Conservation (phyloP, 306 rosid species). For the Arachis hypogaea region DNA sequence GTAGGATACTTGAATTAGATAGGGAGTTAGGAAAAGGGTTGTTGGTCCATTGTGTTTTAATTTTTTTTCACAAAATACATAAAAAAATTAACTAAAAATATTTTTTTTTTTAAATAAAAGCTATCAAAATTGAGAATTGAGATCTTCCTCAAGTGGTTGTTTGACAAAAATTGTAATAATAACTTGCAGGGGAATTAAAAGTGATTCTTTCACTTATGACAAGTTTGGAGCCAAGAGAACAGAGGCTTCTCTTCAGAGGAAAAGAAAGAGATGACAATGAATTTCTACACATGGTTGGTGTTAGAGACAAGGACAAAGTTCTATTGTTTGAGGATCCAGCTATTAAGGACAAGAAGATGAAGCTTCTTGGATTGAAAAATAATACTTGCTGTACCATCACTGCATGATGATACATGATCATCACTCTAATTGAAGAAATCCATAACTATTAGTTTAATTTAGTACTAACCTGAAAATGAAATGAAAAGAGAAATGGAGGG, state of each 20-base stretch:
- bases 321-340: constrained; percentile 88
- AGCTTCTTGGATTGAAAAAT: constrained; percentile 58
- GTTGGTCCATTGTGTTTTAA: no score
- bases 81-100: no score
- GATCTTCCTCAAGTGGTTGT: background rate
- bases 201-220: constrained; percentile 71
- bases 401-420: constrained; percentile 42
- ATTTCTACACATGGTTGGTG: constrained; percentile 92
- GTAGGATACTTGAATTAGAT: no score
- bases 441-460: constrained; percentile 21
- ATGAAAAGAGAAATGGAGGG: constrained; percentile 2
- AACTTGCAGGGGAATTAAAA: constrained; percentile 75
- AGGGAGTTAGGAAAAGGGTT: no score
- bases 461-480: constrained; percentile 43
- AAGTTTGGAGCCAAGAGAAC: constrained; percentile 78
- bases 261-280: constrained; percentile 89
- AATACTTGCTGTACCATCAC: constrained; percentile 55
- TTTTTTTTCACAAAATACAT: no score
- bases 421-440: background rate
- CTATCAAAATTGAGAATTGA: background rate
- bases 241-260: constrained; percentile 85
- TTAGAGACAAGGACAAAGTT: constrained; percentile 88
- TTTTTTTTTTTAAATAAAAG: no score
- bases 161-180: constrained; percentile 8
- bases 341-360: constrained; percentile 76